phyloP scores from a whole-genome alignment of 1,139 yeast species.

The Entelexis sorbosivorans region DNA sequence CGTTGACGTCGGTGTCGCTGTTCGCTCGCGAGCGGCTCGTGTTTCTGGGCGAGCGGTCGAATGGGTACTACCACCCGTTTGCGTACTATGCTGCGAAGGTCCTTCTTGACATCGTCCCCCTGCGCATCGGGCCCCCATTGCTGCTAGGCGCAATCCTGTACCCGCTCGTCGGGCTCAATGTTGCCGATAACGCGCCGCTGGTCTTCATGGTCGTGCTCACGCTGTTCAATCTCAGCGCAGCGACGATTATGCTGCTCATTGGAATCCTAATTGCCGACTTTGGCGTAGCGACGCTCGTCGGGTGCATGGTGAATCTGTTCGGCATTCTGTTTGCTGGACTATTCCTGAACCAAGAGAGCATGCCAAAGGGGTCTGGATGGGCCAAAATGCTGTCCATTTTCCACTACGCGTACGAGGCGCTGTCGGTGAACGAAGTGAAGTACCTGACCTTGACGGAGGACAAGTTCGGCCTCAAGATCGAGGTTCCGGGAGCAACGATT shows the following conservation, averaged over 20 bases:
- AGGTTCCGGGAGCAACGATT: constrained; percentile 97
- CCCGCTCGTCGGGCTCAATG: constrained; percentile 79
- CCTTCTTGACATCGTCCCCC: constrained; percentile 77
- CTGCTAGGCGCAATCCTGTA: constrained; percentile 74
- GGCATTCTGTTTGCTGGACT: constrained; percentile 86
- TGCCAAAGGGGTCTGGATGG: constrained; percentile 62
- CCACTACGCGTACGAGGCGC: constrained; percentile 91
- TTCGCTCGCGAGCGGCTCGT: constrained; percentile 81
- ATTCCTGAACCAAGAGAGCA: constrained; percentile 70
- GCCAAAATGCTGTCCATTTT: constrained; percentile 77
- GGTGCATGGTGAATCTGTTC: constrained; percentile 70
- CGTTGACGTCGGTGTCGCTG: constrained; percentile 71
- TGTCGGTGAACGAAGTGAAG: constrained; percentile 87
- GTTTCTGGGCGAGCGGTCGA: constrained; percentile 84
- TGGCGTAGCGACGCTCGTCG: constrained; percentile 86
- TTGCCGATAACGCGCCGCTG: constrained; percentile 66
- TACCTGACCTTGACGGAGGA: constrained; percentile 73
- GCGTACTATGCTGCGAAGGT: constrained; percentile 80
- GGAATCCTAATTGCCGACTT: constrained; percentile 81
- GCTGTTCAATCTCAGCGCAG: constrained; percentile 73
- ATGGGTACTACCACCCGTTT: constrained; percentile 79
- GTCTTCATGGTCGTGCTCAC: constrained; percentile 60
- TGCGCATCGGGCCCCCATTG: constrained; percentile 82
- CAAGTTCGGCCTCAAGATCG: constrained; percentile 85
- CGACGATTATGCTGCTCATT: constrained; percentile 72